Conservation (phyloP, 768 basidiomycete species). For the Daedaleopsis nitida region DNA sequence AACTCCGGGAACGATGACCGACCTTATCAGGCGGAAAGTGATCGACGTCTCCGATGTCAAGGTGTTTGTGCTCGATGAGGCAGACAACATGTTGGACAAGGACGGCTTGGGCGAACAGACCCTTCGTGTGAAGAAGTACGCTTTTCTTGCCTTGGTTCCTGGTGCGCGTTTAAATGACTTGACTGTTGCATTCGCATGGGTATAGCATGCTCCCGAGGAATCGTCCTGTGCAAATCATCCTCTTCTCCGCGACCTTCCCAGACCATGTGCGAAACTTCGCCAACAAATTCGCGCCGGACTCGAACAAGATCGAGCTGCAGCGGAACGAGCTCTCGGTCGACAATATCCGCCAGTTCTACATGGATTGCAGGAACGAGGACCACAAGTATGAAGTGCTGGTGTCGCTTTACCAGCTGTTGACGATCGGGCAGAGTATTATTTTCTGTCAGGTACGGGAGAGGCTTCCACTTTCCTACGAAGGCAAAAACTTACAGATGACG, state of each 20-base stretch:
- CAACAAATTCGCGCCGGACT: conserved; percentile 85
- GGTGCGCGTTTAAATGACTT: background rate
- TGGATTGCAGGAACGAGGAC: conserved; percentile 91
- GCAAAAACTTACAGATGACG: background rate
- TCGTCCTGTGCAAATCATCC: conserved; percentile 75
- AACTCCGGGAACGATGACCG: conserved; percentile 93
- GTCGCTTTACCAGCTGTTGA: conserved; percentile 84
- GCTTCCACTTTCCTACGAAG: background rate
- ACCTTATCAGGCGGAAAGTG: conserved; percentile 77
- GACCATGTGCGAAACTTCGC: conserved; percentile 93
- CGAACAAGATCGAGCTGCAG: conserved; percentile 96
- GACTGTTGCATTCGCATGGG: background rate
- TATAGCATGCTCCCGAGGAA: conserved; percentile 58
- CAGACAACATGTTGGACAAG: conserved; percentile 98
- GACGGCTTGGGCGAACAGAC: conserved; percentile 95
- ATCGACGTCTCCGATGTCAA: conserved; percentile 82
- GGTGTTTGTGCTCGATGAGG: conserved; percentile 96
- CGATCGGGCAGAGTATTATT: conserved; percentile 98
- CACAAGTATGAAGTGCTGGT: conserved; percentile 97
- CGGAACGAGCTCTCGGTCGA: conserved; percentile 93
- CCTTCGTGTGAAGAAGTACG: conserved; percentile 89
- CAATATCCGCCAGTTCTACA: conserved; percentile 95
- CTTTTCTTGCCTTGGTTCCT: background rate
- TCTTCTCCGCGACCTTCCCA: conserved; percentile 98
- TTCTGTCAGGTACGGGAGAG: conserved; percentile 81